phyloP scores from a whole-genome alignment of 805 yeast genomes.

The Lipomyces lipofer region DNA sequence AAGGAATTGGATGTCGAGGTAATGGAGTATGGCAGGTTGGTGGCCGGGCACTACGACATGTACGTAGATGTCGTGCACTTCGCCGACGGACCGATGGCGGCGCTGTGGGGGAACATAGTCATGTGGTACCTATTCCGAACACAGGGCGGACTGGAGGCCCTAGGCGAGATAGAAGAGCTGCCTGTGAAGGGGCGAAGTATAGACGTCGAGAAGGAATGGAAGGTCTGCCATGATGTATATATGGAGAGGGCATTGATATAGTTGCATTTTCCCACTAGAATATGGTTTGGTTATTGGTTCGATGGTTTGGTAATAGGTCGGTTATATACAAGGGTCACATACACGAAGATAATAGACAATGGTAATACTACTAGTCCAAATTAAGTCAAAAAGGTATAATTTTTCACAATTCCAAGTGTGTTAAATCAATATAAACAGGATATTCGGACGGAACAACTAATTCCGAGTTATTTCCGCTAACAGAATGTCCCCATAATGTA shows the following conservation, averaged over 20 bases:
- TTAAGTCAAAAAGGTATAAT: too few relatives aligned
- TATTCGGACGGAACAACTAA: too few relatives aligned
- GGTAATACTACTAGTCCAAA: too few relatives aligned
- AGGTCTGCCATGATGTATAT: background rate
- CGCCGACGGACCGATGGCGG: background rate
- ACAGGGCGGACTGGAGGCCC: constrained; percentile 3
- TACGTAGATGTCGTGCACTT: constrained; percentile 2
- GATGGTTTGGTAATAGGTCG: too few relatives aligned
- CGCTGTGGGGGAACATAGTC: constrained; percentile 11
- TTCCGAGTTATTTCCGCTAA: too few relatives aligned
- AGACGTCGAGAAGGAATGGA: background rate
- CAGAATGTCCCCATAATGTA: too few relatives aligned
- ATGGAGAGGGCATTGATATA: background rate
- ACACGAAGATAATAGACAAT: too few relatives aligned
- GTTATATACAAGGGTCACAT: too few relatives aligned
- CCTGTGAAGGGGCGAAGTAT: background rate
- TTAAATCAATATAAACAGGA: too few relatives aligned
- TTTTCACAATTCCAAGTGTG: too few relatives aligned
- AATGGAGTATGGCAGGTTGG: constrained; percentile 6
- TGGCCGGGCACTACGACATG: background rate
- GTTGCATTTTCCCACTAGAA: too few relatives aligned
- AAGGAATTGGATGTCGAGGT: background rate
- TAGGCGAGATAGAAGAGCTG: background rate
- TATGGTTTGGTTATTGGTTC: too few relatives aligned
- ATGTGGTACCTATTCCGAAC: constrained; percentile 10